Evolutionary conservation across 139 green algal genomes (phyloP), one percentile per base, ranked within the genome.

Genomic region (Haematococcus lacustris): DNA sequence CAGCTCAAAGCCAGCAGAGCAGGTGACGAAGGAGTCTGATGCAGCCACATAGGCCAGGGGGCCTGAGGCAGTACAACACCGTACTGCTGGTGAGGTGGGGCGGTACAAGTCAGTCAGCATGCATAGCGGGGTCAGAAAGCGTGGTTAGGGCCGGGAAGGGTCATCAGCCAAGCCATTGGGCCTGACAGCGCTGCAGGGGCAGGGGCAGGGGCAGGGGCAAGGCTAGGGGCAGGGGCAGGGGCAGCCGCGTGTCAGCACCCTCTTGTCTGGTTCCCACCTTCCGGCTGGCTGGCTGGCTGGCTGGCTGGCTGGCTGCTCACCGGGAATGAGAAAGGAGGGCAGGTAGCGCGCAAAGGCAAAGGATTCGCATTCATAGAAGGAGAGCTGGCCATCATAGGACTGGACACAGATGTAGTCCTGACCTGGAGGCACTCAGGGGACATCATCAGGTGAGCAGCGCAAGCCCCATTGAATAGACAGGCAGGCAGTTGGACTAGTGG

Each of bases 381-480:
- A 79, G 21, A 91, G 67, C 79, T 87, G 80, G 28, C 87, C 85
- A 61, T 91, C 87, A 78, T 88, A 87, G 3, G 84, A 89, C 79
- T 91, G 84, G 34, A 91, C 86, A 66, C 64, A 79, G 21, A 91
- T 82, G 70, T 85, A 78, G 40, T 89, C 81, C 26, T 75, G 30
- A 39, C 76, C 84, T 85, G 76, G 33, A 38, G 2, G 23, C 32
- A 59, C 5, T 34, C 9, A 39, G 26, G 84, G 89, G 25, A 88
- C 53, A 53, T 9, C 43, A 53, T 28, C 43, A 53, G 9, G 9
- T 17, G 43, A 53, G 43, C 43, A 53, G 17, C 43, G 17, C 43
- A 9, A 9, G 43, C 43, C 9, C 43, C 43, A 53, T 17, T 53
- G 43, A 53, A 9, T 28, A 17, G 9, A 53, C 43, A 53, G 9